Conservation (phyloP, 2,329 filamentous ascomycete species). For the Cercospora janseana region DNA sequence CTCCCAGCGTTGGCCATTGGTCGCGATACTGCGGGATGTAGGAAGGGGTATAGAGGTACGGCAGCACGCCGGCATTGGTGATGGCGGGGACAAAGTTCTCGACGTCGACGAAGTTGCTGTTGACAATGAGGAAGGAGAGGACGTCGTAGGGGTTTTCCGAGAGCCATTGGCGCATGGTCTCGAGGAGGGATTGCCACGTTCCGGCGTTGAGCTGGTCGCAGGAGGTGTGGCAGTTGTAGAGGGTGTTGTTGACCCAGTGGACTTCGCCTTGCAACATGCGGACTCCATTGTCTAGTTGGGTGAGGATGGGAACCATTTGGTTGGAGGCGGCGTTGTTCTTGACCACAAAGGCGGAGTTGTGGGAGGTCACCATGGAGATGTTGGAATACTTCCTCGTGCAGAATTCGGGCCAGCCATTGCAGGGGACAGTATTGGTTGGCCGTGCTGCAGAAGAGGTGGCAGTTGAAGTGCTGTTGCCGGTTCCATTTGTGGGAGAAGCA, state of each 20-base stretch:
- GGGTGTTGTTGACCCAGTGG: slow-evolving; percentile 53
- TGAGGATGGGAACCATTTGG: slow-evolving; percentile 64
- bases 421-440: slow-evolving; percentile 71
- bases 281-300: slow-evolving; percentile 75
- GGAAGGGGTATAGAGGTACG: slow-evolving; percentile 71
- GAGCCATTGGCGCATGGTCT: slow-evolving; percentile 70
- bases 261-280: slow-evolving; percentile 62
- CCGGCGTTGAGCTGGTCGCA: slow-evolving; percentile 82
- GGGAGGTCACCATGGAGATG: slow-evolving; percentile 72
- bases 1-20: slow-evolving; percentile 79
- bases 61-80: slow-evolving; percentile 66
- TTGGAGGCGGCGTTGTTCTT: slow-evolving; percentile 72
- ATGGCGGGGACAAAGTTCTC: slow-evolving; percentile 66
- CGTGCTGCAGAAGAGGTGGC: slow-evolving; percentile 23
- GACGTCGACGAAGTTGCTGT: slow-evolving; percentile 70
- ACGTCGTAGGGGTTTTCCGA: slow-evolving; percentile 77
- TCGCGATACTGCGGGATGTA: slow-evolving; percentile 67
- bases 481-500: slow-evolving; percentile 24
- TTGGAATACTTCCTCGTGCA: slow-evolving; percentile 76
- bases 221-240: slow-evolving; percentile 81
- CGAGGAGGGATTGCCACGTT: slow-evolving; percentile 71
- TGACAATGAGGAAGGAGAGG: slow-evolving; percentile 80
- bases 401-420: slow-evolving; percentile 71
- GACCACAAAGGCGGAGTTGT: slow-evolving; percentile 77
- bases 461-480: slow-evolving; percentile 32